Conservation (phyloP, 129 eudicot genomes). For the Flaveria robusta region DNA sequence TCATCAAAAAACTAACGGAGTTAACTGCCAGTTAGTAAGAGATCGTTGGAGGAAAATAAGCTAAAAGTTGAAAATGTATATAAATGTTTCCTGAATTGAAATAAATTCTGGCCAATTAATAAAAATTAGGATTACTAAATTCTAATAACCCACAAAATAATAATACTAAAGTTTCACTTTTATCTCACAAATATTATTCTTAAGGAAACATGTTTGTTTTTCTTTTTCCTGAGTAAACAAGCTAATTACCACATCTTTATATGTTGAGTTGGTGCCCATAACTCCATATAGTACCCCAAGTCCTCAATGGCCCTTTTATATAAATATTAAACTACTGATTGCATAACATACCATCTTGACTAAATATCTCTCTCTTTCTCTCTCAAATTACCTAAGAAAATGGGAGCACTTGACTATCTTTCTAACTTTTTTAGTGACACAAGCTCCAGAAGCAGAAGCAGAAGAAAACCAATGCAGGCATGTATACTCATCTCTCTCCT, state of each 20-base stretch:
- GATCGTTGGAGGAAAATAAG: too few species aligned
- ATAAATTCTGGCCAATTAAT: too few species aligned
- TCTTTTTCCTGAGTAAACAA: neutral
- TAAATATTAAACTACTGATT: slow-evolving; percentile 33
- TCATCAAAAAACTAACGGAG: too few species aligned
- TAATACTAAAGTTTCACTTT: neutral
- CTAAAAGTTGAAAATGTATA: too few species aligned
- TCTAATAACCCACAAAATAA: neutral
- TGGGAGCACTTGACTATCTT: slow-evolving; percentile 95
- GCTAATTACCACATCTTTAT: neutral
- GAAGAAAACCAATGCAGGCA: slow-evolving; percentile 86
- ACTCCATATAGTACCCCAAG: neutral
- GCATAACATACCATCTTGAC: slow-evolving; percentile 27
- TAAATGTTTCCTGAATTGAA: too few species aligned
- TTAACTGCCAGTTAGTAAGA: too few species aligned
- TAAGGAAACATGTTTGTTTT: neutral
- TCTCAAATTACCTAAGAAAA: slow-evolving; percentile 8
- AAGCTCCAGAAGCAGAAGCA: slow-evolving; percentile 65
- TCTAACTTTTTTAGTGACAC: slow-evolving; percentile 73
- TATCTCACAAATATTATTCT: neutral
- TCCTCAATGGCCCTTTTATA: slow-evolving; percentile 24
- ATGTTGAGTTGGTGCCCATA: slow-evolving; percentile 4
- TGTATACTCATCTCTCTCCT: slow-evolving; percentile 14
- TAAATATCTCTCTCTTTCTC: slow-evolving; percentile 22
- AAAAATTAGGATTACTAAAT: too few species aligned